Evolutionary conservation across 306 rosid genomes (phyloP), one percentile per base, ranked within the genome.

Genomic region (Dryas drummondii): DNA sequence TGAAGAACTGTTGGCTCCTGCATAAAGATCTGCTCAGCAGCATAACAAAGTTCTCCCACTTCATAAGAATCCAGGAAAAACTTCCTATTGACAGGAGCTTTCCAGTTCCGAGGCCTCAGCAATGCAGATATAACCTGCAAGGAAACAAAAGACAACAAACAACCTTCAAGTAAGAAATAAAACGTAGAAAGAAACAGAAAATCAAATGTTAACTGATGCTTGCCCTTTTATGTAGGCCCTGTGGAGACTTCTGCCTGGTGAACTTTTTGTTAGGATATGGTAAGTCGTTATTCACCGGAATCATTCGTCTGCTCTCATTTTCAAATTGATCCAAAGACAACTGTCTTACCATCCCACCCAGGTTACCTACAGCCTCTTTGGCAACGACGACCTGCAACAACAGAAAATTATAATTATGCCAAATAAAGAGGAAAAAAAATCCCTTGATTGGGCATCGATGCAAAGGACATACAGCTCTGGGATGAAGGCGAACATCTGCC

Each of bases 21-120:
- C 94, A 92, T 92, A 86, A 96, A 96, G 79, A 96, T 89, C 86
- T 96, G 99, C 83, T 96, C 98, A 62, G 99, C 98, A 70, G 98
- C 99, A 78, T 87, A 92, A 84, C 99, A 96, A 84, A 96, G 97
- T 87, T 96, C 99, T 3, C 97, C 99, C 83, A 96, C 99, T 86
- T 96, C 99, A 81, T 96, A 96, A 78, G 99, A 89, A 88, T 96
- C 99, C 82, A 96, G 84, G 87, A 96, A 96, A 84, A 96, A 96
- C 80, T 84, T 89, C 85, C 99, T 88, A 82, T 90, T 90, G 5
- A 78, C 84, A 66, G 99, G 99, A 84, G 96, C 83, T 86, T 96
- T 96, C 99, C 99, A 96, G 87, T 90, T 92, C 72, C 97, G 89
- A 79, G 99, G 99, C 84, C 90, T 85, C 67, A 96, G 92, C 84